Evolutionary conservation across 257 asterid genomes (phyloP), one percentile per base, ranked within the genome.

Genomic region (Capsicum chinense): DNA sequence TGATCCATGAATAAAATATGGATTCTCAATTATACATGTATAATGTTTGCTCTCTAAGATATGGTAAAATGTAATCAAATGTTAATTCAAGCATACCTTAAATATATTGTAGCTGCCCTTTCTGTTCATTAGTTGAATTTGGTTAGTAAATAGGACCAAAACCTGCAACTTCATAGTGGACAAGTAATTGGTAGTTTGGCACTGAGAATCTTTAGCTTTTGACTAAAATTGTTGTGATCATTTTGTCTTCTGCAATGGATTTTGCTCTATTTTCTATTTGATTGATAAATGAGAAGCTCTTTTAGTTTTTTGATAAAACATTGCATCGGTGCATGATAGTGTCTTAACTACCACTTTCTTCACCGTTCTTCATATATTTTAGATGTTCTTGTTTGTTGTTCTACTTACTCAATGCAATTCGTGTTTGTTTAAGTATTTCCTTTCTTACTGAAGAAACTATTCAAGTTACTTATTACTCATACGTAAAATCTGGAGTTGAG

Each of bases 11-110:
- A 52, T 50, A 74, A 50, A 35, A 7, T 76, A 21, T 50, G 81
- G 81, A 12, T 76, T 76, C 62, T 76, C 47, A 76, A 52, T 52
- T 76, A 76, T 74, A 21, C 62, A 21, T 50, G 60, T 52, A 50
- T 3, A 50, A 74, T 19, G 9, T 50, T 74, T 74, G 47, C 44
- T 2, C 62, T 74, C 47, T 12, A 21, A 52, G 62, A 76, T 12
- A 26, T 13, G 9, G 19, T 50, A 19, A 50, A 47, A 11, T 19
- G 60, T 48, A 73, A 52, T 52, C 47, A 12, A 39, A 76, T 13
- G 26, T 21, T 52, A 62, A 16, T 50, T 52, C 63, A 50, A 48
- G 81, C 48, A 50, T 50, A 50, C 42, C 3, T 1, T 50, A 74
- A 74, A 19, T 50, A 16, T 50, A 2, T 19, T 50, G 62, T 74